phyloP scores from a whole-genome alignment of 2,329 filamentous ascomycete genomes.

The Fusarium incarnatum region DNA sequence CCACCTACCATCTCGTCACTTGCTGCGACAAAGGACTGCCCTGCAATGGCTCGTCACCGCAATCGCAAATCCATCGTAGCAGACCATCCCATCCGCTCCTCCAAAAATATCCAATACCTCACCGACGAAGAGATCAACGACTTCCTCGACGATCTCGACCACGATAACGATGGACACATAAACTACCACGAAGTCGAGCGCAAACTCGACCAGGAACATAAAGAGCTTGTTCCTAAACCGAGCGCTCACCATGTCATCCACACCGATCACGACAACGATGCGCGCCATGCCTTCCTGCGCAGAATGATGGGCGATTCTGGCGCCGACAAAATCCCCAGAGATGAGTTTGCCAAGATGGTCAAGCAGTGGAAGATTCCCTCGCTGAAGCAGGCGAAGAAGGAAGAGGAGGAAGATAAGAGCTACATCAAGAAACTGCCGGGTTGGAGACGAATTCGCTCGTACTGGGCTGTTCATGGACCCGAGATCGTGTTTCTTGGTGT shows the following conservation, averaged over 20 bases:
- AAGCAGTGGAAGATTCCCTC: slow-evolving; percentile 61
- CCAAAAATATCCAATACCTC: slow-evolving; percentile 50
- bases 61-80: slow-evolving; percentile 35
- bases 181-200: slow-evolving; percentile 64
- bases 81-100: slow-evolving; percentile 44
- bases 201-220: slow-evolving; percentile 64
- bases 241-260: slow-evolving; percentile 59
- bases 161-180: slow-evolving; percentile 63
- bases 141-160: slow-evolving; percentile 66
- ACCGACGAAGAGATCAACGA: slow-evolving; percentile 62
- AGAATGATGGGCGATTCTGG: slow-evolving; percentile 58
- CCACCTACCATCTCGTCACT: too few relatives aligned
- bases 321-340: slow-evolving; percentile 56
- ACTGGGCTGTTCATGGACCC: slow-evolving; percentile 67
- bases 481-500: slow-evolving; percentile 62
- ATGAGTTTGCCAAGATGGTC: slow-evolving; percentile 59
- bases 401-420: slow-evolving; percentile 59
- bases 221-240: slow-evolving; percentile 61
- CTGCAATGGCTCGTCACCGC: slow-evolving; percentile 7
- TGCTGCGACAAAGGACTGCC: too few relatives aligned
- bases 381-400: slow-evolving; percentile 59
- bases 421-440: slow-evolving; percentile 59
- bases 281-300: slow-evolving; percentile 64
- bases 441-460: slow-evolving; percentile 61
- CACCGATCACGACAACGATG: slow-evolving; percentile 49